Percentiles rank a stretch among this genome's conserved stretches.
These are phyloP conservation scores for Ammopiptanthus mongolicus DNA, from an alignment of 306 rosid genomes.

Conservation along the genomic window DNA sequence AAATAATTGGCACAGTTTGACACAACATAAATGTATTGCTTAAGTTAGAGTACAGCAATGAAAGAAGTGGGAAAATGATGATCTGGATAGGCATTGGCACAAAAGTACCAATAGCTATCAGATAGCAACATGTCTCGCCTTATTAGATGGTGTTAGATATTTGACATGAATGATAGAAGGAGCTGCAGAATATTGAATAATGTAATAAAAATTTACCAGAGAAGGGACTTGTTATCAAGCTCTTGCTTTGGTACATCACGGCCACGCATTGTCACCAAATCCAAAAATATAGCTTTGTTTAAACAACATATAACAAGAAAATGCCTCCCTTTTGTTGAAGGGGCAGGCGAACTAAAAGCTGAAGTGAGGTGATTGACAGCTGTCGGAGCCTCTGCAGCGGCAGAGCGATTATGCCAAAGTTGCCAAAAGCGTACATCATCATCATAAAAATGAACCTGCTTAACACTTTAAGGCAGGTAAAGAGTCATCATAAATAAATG, in stretches of 20 bases:
- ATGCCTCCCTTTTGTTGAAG: conserved; percentile 94
- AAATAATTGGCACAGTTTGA: not conserved
- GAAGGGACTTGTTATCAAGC: conserved; percentile 90
- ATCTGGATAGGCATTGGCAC: not conserved
- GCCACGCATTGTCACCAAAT: conserved; percentile 96
- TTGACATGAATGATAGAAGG: not conserved
- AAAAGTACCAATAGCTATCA: conserved; percentile 6
- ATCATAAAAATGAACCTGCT: conserved; percentile 90
- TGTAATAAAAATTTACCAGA: conserved; percentile 56
- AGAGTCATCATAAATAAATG: conserved; percentile 25
- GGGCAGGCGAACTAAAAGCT: conserved; percentile 72
- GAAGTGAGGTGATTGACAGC: conserved; percentile 69
- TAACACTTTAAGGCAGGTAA: conserved; percentile 56
- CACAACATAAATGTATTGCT: not conserved
- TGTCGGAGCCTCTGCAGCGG: conserved; percentile 96
- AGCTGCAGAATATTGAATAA: not conserved
- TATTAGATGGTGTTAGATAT: not conserved
- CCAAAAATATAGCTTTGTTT: conserved; percentile 96
- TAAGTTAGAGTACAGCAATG: not conserved
- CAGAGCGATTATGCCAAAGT: conserved; percentile 81
- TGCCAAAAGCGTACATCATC: conserved; percentile 98
- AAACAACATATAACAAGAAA: conserved; percentile 96
- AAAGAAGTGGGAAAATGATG: conserved; percentile 12
- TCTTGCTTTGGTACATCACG: conserved; percentile 98
- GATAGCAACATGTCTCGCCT: not conserved